These are phyloP conservation scores for Colletotrichum sp. DNA, from an alignment of 2,329 filamentous ascomycete genomes.

Conservation along the genomic window DNA sequence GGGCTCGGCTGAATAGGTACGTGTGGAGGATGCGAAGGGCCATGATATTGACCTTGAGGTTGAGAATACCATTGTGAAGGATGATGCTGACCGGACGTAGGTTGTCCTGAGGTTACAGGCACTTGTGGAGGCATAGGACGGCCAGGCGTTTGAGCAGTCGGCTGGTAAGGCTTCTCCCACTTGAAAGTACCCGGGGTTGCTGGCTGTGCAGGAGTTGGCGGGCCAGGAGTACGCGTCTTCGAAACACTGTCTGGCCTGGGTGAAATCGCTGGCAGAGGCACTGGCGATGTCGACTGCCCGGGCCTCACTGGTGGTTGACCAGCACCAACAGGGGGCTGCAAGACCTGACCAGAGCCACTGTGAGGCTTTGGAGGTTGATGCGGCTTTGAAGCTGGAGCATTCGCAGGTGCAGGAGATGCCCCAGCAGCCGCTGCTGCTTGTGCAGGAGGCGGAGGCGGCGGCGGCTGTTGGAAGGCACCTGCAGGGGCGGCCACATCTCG, in stretches of 20 bases:
- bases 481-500: conserved; percentile 6
- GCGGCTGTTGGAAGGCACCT: conserved; percentile 7
- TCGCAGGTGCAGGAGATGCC: conserved; percentile 16
- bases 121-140: conserved; percentile 16
- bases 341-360: conserved; percentile 33
- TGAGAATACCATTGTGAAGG: conserved; percentile 21
- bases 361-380: conserved; percentile 37
- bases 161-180: conserved; percentile 48
- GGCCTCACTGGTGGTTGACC: conserved; percentile 32
- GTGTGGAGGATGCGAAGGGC: not conserved
- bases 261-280: conserved; percentile 31
- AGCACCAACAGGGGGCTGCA: conserved; percentile 40
- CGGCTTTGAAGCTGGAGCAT: conserved; percentile 29
- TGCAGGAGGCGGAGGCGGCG: not conserved
- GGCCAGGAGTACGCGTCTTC: conserved; percentile 35
- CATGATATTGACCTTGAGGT: conserved; percentile 12
- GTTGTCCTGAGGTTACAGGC: conserved; percentile 1
- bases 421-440: not conserved
- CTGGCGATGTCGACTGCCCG: conserved; percentile 20
- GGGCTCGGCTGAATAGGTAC: conserved; percentile 20
- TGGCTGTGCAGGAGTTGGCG: conserved; percentile 27
- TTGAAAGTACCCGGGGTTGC: conserved; percentile 34
- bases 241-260: conserved; percentile 36
- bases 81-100: conserved; percentile 19
- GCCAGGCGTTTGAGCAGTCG: conserved; percentile 29